These are phyloP conservation scores for Petasospora fabianii DNA, from an alignment of 1,139 yeast genomes.

Conservation along the genomic window DNA sequence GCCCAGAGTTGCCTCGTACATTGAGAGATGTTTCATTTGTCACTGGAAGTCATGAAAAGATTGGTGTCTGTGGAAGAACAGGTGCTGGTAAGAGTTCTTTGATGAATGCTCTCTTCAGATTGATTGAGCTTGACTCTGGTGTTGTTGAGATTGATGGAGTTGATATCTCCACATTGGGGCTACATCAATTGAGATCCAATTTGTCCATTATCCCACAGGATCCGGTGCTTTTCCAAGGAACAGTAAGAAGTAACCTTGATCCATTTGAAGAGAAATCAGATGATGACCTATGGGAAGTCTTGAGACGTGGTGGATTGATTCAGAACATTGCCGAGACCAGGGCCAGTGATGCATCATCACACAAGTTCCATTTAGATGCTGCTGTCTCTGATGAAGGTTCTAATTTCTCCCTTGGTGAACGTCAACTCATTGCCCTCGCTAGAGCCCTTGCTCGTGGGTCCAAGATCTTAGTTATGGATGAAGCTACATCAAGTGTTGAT, in stretches of 20 bases:
- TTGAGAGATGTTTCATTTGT: slow-evolving; percentile 48
- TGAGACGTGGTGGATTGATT: too few relatives aligned
- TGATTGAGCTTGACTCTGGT: slow-evolving; percentile 55
- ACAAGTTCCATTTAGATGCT: slow-evolving; percentile 56
- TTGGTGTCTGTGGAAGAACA: slow-evolving; percentile 73
- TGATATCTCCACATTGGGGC: slow-evolving; percentile 54
- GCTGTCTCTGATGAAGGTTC: slow-evolving; percentile 59
- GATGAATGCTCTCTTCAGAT: slow-evolving; percentile 60
- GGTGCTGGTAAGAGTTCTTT: slow-evolving; percentile 79
- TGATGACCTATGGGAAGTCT: slow-evolving; percentile 48
- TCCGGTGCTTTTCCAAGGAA: slow-evolving; percentile 67
- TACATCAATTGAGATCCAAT: slow-evolving; percentile 53
- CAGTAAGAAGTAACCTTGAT: slow-evolving; percentile 62
- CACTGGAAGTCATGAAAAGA: slow-evolving; percentile 35
- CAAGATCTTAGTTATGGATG: slow-evolving; percentile 59
- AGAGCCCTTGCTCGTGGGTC: slow-evolving; percentile 60
- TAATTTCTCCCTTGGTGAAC: slow-evolving; percentile 66
- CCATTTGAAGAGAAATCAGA: slow-evolving; percentile 56
- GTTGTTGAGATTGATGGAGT: slow-evolving; percentile 53
- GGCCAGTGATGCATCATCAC: slow-evolving; percentile 55
- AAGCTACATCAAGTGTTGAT: slow-evolving; percentile 70
- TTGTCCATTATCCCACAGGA: slow-evolving; percentile 78
- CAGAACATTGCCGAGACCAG: too few relatives aligned
- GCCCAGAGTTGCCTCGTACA: slow-evolving; percentile 73
- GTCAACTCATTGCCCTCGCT: slow-evolving; percentile 62